Base-by-base conservation (phyloP, 768 basidiomycete genomes). In the Mycena vulgaris region DNA sequence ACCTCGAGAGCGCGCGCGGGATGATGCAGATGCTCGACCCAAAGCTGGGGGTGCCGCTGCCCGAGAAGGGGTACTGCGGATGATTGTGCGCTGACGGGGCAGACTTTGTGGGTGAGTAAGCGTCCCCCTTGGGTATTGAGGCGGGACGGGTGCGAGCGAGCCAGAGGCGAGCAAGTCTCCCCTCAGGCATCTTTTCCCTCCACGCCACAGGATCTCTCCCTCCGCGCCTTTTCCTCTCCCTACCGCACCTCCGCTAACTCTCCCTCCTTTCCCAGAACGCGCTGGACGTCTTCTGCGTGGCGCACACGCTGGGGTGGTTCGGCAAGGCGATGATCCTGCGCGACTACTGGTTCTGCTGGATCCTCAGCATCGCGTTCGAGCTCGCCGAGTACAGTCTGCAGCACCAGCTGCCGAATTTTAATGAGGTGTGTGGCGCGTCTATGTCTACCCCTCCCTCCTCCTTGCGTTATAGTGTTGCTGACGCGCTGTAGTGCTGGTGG, bases 281-380 rank as follows among this genome's bases (percentile, higher is more conserved):
- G 5, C 79, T 96, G 33, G 95, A 96, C 77, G 91, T 95, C 63
- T 96, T 96, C 78, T 95, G 94, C 75, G 73, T 96, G 21, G 95
- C 95, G 31, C 95, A 96, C 78, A 83, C 94, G 42, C 78, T 96
- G 55, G 95, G 95, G 7, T 96, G 95, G 95, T 96, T 95, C 78
- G 94, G 95, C 48, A 96, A 96, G 80, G 95, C 95, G 5, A 88
- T 96, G 86, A 92, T 96, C 74, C 80, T 96, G 76, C 89, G 95
- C 27, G 95, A 96, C 76, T 96, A 96, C 76, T 96, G 95, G 95
- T 96, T 95, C 77, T 96, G 95, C 76, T 96, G 95, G 94, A 95
- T 95, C 74, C 81, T 96, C 68, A 95, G 93, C 78, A 87, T 96
- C 61, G 93, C 94, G 25, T 96, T 96, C 73, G 94, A 96, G 78